Conservation (phyloP, 192 early-diverging fungal species). For the Spinellus fusiger region DNA sequence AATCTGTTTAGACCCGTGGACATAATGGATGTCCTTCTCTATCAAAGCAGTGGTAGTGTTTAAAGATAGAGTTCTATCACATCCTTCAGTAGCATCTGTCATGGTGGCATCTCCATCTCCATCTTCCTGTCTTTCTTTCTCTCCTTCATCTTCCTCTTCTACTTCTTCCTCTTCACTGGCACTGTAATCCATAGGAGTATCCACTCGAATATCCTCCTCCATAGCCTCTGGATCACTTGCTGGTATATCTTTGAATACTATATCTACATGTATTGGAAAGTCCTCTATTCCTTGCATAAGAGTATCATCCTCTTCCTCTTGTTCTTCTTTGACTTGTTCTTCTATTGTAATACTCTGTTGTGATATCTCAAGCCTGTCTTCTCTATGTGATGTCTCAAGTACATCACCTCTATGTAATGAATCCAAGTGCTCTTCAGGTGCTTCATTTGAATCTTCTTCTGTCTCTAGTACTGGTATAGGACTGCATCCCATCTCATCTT, state of each 20-base stretch:
- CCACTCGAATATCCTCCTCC: background rate
- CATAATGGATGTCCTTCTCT: too few relatives aligned
- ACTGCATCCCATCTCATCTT: too few relatives aligned
- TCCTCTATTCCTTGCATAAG: background rate
- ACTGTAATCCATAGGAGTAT: constrained; percentile 24
- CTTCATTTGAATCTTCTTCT: too few relatives aligned
- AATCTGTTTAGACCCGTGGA: too few relatives aligned
- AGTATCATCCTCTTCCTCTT: background rate
- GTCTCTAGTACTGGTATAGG: too few relatives aligned
- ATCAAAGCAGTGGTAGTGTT: too few relatives aligned
- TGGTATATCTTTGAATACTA: background rate
- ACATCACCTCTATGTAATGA: too few relatives aligned
- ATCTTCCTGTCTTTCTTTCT: constrained; percentile 1
- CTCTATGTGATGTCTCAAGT: too few relatives aligned
- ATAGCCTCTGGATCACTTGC: background rate
- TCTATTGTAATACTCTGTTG: too few relatives aligned
- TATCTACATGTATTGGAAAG: background rate
- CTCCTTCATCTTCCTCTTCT: background rate
- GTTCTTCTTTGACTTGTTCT: background rate
- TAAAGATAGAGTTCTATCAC: too few relatives aligned
- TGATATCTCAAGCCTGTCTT: too few relatives aligned
- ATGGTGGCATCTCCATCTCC: constrained; percentile 12
- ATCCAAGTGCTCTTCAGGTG: too few relatives aligned
- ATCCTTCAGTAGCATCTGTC: constrained; percentile 5
- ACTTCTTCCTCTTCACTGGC: background rate